phyloP scores from a whole-genome alignment of 2,329 filamentous ascomycete species.

The Aspergillus quadrilineatus region DNA sequence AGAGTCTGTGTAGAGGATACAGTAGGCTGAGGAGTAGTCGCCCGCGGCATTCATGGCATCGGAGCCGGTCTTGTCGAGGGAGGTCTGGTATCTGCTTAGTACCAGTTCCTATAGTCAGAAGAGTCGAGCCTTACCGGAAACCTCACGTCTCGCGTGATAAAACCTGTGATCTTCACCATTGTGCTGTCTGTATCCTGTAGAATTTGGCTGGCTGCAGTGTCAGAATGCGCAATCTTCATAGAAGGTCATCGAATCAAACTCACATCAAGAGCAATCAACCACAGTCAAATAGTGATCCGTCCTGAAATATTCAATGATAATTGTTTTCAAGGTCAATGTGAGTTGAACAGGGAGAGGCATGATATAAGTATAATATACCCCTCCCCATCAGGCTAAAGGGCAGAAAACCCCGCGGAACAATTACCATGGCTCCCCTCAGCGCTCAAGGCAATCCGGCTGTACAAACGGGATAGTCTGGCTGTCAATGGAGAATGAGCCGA shows the following conservation, averaged over 20 bases:
- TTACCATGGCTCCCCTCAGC: constrained; percentile 9
- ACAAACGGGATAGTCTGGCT: constrained; percentile 1
- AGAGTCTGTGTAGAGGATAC: constrained; percentile 80
- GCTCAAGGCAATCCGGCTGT: constrained; percentile 2
- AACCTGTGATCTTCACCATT: constrained; percentile 69
- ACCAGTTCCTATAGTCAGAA: not conserved
- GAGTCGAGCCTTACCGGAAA: constrained; percentile 56
- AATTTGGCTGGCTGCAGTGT: not conserved
- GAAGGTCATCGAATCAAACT: not conserved
- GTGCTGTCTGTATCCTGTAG: constrained; percentile 11
- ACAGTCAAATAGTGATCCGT: not conserved
- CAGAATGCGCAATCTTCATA: not conserved
- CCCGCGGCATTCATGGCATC: constrained; percentile 96
- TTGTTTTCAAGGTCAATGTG: not conserved
- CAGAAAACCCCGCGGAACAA: constrained; percentile 15
- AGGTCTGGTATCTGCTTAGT: constrained; percentile 56
- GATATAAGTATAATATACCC: constrained; percentile 6
- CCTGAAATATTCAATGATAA: not conserved
- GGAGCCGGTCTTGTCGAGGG: constrained; percentile 90
- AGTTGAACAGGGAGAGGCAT: not conserved
- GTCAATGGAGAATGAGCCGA: constrained; percentile 3
- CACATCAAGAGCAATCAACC: not conserved
- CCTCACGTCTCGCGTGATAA: constrained; percentile 70
- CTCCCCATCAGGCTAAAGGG: constrained; percentile 2
- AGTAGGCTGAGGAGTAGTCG: constrained; percentile 93